These are phyloP conservation scores for Pythium graminicola DNA, from an alignment of 352 stramenopile species.

Conservation along the genomic window DNA sequence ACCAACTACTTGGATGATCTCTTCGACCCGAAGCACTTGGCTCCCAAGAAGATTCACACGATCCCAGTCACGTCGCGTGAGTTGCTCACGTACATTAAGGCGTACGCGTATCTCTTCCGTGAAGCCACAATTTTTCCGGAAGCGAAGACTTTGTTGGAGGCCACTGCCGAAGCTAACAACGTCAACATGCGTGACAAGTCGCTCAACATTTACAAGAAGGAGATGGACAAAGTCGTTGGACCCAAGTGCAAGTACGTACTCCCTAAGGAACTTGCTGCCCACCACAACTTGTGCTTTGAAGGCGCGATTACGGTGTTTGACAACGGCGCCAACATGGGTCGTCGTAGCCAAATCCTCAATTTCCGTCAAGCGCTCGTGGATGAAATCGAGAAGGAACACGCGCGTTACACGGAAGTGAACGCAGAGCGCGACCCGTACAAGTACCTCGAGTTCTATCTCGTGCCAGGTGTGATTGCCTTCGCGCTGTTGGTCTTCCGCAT, in stretches of 20 bases:
- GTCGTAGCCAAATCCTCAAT: constrained; percentile 84
- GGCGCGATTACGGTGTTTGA: constrained; percentile 89
- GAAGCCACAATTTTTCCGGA: constrained; percentile 95
- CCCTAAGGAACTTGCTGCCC: constrained; percentile 82
- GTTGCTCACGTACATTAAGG: constrained; percentile 95
- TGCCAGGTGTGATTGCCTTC: constrained; percentile 88
- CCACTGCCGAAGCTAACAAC: constrained; percentile 97
- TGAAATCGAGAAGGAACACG: constrained; percentile 87
- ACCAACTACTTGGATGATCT: constrained; percentile 94
- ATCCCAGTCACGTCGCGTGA: constrained; percentile 90
- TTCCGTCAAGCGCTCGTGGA: constrained; percentile 76
- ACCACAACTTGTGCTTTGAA: constrained; percentile 82
- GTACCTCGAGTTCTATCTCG: constrained; percentile 91
- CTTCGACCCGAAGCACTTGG: constrained; percentile 85
- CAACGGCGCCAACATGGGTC: constrained; percentile 93
- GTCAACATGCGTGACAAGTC: constrained; percentile 89
- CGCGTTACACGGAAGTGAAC: constrained; percentile 93
- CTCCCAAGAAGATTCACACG: constrained; percentile 94
- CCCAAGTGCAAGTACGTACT: constrained; percentile 84
- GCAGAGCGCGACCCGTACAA: constrained; percentile 93
- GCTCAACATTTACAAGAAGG: constrained; percentile 87
- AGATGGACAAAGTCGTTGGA: constrained; percentile 90
- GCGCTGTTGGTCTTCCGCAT: constrained; percentile 87
- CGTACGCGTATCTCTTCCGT: constrained; percentile 95
- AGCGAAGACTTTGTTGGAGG: constrained; percentile 95